phyloP scores from a whole-genome alignment of 2,329 filamentous ascomycete genomes.

The Colletotrichum sp. region DNA sequence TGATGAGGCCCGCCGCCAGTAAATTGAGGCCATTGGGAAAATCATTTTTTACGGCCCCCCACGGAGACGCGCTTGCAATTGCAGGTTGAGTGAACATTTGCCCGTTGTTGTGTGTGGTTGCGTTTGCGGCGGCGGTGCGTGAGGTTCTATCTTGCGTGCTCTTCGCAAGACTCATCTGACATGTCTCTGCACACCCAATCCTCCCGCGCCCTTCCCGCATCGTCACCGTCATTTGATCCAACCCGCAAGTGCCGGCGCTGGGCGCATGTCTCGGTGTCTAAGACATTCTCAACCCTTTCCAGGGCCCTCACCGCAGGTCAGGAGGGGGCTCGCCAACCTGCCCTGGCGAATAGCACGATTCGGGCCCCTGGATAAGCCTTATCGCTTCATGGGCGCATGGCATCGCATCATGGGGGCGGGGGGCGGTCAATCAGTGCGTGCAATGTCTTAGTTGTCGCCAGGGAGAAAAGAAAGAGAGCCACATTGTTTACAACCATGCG shows the following conservation, averaged over 20 bases:
- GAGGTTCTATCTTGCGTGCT: neutral
- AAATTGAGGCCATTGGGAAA: neutral
- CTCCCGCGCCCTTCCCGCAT: slow-evolving; percentile 8
- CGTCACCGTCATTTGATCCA: slow-evolving; percentile 21
- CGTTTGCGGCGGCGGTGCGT: neutral
- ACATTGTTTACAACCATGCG: neutral
- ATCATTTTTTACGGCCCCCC: neutral
- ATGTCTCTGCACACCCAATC: slow-evolving; percentile 9
- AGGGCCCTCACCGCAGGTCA: slow-evolving; percentile 20
- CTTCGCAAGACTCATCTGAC: slow-evolving; percentile 1
- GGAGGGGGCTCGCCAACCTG: neutral
- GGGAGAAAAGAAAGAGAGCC: neutral
- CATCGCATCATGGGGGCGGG: neutral
- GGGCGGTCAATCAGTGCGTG: neutral
- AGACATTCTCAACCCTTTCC: neutral
- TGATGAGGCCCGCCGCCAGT: neutral
- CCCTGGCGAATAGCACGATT: neutral
- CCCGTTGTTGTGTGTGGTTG: neutral
- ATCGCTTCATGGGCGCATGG: slow-evolving; percentile 1
- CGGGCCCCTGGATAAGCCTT: neutral
- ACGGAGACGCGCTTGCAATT: neutral
- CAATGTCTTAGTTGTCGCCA: neutral
- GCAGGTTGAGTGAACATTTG: neutral
- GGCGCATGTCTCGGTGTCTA: slow-evolving; percentile 16
- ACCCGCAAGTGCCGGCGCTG: neutral